Base-by-base conservation (phyloP, 2,329 filamentous ascomycete genomes). In the Xenosphaeropsis pyriputrescens region DNA sequence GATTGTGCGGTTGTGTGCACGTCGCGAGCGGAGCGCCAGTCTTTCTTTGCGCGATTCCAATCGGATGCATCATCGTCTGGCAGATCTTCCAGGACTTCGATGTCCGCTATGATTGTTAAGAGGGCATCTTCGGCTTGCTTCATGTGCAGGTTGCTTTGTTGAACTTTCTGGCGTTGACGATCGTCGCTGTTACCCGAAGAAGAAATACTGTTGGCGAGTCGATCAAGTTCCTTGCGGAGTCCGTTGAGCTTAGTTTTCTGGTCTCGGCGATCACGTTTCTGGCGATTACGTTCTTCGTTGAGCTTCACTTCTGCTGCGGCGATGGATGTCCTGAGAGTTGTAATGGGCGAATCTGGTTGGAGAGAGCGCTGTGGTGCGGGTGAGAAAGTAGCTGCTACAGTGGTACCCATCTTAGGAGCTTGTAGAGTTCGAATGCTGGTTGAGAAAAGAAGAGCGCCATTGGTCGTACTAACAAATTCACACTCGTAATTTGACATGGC, bases 401-500 rank as follows among this genome's bases (percentile, higher is more conserved):
- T 35, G 22, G 40, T 39, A 34, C 52, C 50, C 16, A 50, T 43
- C 2, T 43, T 44, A 12, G 49, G 47, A 4, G 48, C 47, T 32
- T 39, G 46, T 18, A 47, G 36, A 4, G 54, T 56, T 37, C 51
- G 72, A 44, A 88, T 71, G 57, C 75, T 84, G 6, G 78, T 76
- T 18, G 76, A 74, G 52, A 82, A 85, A 44, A 88, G 63, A 39
- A 84, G 64, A 48, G 72, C 62, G 43, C 75, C 68, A 41, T 77
- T 79, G 18, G 63, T 62, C 32, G 72, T 77, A 55, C 79, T 73
- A 41, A 88, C 71, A 53, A 88, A 84, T 55, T 89, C 81, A 58
- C 75, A 83, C 45, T 77, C 73, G 57, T 88, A 89, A 57, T 78
- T 85, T 41, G 79, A 83, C 47, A 79, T 65, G 6, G 83, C 78